Conservation (phyloP, 352 stramenopile genomes). For the Thalassiosira pacifica region DNA sequence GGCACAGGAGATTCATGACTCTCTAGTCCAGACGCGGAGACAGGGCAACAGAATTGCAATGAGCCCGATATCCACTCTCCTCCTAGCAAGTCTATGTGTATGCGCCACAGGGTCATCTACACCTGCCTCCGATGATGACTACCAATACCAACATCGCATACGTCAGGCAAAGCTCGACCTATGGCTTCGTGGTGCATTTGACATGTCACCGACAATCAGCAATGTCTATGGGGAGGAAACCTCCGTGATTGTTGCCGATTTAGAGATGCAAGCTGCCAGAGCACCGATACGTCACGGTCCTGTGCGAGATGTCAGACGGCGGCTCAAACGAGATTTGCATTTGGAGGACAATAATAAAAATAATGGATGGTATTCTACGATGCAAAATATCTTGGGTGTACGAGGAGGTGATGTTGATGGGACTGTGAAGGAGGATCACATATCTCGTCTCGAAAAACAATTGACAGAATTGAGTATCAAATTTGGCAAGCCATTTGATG, state of each 20-base stretch:
- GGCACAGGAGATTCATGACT: not conserved
- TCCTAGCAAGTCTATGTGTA: slow-evolving; percentile 16
- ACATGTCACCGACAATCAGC: slow-evolving; percentile 15
- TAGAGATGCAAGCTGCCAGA: slow-evolving; percentile 40
- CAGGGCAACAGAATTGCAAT: not conserved
- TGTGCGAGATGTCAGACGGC: slow-evolving; percentile 42
- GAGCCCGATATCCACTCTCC: not conserved
- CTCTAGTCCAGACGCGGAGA: not conserved
- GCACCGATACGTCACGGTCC: slow-evolving; percentile 51
- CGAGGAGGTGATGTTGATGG: slow-evolving; percentile 32
- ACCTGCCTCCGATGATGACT: not conserved
- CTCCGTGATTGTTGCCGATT: slow-evolving; percentile 26
- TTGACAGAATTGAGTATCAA: slow-evolving; percentile 55
- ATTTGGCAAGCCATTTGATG: slow-evolving; percentile 67
- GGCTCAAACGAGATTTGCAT: slow-evolving; percentile 25
- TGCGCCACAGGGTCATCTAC: slow-evolving; percentile 5
- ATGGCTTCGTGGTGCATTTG: slow-evolving; percentile 64
- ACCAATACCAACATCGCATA: slow-evolving; percentile 6
- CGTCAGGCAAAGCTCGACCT: slow-evolving; percentile 63
- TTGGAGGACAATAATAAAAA: slow-evolving; percentile 19
- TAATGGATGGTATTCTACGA: slow-evolving; percentile 22
- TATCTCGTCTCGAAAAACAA: slow-evolving; percentile 47
- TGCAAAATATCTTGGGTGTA: slow-evolving; percentile 17
- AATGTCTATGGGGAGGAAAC: not conserved
- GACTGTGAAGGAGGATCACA: slow-evolving; percentile 21